These are phyloP conservation scores for Daldinia bambusicola DNA, from an alignment of 495 filamentous ascomycete genomes.

Conservation along the genomic window DNA sequence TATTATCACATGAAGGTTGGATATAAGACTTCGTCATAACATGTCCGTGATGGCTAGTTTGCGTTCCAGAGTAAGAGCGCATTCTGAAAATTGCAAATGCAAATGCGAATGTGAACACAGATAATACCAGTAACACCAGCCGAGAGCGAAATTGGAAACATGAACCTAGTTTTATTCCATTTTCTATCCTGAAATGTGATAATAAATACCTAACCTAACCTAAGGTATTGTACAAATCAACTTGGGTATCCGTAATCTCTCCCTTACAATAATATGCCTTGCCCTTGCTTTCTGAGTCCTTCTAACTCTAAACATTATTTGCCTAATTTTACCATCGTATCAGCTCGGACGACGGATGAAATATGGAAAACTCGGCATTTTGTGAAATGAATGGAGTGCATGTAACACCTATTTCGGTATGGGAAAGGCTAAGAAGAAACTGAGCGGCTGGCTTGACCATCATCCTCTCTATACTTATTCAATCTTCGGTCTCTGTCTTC, in stretches of 20 bases:
- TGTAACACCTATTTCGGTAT: neutral
- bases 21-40: neutral
- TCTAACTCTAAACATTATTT: neutral
- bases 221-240: neutral
- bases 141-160: no score
- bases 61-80: neutral
- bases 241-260: conserved; percentile 22
- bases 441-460: neutral
- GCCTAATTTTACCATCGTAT: neutral
- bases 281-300: neutral
- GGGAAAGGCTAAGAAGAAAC: neutral
- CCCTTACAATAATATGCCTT: neutral
- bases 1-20: neutral
- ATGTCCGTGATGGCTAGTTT: neutral
- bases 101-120: no score
- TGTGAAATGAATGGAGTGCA: conserved; percentile 2
- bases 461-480: neutral
- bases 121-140: no score
- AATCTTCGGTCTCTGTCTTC: neutral
- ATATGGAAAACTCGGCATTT: no score
- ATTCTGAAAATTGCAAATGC: neutral
- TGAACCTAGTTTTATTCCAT: no score
- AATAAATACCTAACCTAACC: no score
- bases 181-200: no score
- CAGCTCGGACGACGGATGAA: no score